Conservation (phyloP, 164 flowering plant species). For the Magnolia kwangsiensis region DNA sequence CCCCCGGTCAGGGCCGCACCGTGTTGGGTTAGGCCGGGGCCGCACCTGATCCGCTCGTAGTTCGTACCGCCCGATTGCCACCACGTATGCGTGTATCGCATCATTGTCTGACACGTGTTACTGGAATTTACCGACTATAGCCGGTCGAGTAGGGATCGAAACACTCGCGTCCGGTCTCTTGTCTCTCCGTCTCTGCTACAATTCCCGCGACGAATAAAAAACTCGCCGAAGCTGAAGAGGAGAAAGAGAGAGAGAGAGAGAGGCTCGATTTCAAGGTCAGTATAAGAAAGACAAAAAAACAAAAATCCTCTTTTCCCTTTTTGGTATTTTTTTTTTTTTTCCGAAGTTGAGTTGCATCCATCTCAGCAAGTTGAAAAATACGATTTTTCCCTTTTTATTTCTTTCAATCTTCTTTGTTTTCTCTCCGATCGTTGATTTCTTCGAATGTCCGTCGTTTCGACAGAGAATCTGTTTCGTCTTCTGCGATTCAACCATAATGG, state of each 20-base stretch:
- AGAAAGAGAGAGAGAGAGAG: neutral
- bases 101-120: too few species aligned
- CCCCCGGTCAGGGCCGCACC: too few species aligned
- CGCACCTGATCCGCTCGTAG: too few species aligned
- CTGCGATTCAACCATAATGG: neutral
- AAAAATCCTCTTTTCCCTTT: neutral
- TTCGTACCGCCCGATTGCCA: too few species aligned
- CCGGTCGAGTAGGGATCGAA: conserved; percentile 2
- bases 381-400: too few species aligned
- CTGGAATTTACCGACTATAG: neutral
- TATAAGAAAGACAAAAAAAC: neutral
- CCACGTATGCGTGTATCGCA: too few species aligned
- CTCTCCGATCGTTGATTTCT: neutral
- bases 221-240: neutral
- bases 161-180: neutral
- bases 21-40: too few species aligned
- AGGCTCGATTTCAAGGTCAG: neutral
- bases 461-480: neutral
- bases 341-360: too few species aligned
- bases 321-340: neutral
- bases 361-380: too few species aligned
- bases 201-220: conserved; percentile 8
- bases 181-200: neutral
- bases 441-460: neutral
- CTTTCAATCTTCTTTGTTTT: neutral